These are phyloP conservation scores for Lineolata rhizophorae DNA, from an alignment of 495 filamentous ascomycete genomes.

Conservation along the genomic window DNA sequence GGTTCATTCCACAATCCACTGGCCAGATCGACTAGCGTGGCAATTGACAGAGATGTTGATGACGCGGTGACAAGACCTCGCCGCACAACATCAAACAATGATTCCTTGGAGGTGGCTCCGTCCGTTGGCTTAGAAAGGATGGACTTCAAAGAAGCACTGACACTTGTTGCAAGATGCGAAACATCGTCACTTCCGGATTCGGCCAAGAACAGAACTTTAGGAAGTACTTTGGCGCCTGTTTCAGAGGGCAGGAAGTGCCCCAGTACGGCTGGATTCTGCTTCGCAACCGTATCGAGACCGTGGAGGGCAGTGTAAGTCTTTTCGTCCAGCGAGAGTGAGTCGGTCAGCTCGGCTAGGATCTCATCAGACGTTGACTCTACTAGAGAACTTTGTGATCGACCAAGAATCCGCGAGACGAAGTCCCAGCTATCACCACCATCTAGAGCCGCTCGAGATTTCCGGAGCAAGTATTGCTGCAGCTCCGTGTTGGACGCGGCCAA, in stretches of 20 bases:
- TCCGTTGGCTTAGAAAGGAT: slow-evolving; percentile 3
- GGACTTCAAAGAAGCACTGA: slow-evolving; percentile 13
- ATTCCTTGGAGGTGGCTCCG: slow-evolving; percentile 4
- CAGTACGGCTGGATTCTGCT: slow-evolving; percentile 11
- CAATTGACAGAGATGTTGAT: slow-evolving; percentile 25
- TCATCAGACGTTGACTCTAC: slow-evolving; percentile 12
- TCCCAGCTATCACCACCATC: slow-evolving; percentile 10
- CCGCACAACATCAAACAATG: slow-evolving; percentile 26
- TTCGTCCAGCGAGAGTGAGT: slow-evolving; percentile 14
- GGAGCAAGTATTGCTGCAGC: slow-evolving; percentile 15
- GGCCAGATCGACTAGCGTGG: slow-evolving; percentile 31
- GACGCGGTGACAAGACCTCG: slow-evolving; percentile 27
- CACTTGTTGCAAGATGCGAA: slow-evolving; percentile 24
- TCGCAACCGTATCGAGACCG: slow-evolving; percentile 15
- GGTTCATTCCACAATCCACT: slow-evolving; percentile 25
- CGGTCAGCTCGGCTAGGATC: slow-evolving; percentile 14
- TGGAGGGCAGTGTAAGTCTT: slow-evolving; percentile 12
- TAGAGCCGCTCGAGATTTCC: slow-evolving; percentile 5
- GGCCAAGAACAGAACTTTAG: slow-evolving; percentile 31
- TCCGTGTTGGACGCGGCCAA: slow-evolving; percentile 5
- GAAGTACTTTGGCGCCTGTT: slow-evolving; percentile 30
- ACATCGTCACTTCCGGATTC: slow-evolving; percentile 34
- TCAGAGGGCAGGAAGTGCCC: slow-evolving; percentile 12
- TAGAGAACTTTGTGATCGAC: slow-evolving; percentile 8
- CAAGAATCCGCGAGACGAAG: slow-evolving; percentile 7